phyloP scores from a whole-genome alignment of 306 rosid genomes.

The Quercus mongolica region DNA sequence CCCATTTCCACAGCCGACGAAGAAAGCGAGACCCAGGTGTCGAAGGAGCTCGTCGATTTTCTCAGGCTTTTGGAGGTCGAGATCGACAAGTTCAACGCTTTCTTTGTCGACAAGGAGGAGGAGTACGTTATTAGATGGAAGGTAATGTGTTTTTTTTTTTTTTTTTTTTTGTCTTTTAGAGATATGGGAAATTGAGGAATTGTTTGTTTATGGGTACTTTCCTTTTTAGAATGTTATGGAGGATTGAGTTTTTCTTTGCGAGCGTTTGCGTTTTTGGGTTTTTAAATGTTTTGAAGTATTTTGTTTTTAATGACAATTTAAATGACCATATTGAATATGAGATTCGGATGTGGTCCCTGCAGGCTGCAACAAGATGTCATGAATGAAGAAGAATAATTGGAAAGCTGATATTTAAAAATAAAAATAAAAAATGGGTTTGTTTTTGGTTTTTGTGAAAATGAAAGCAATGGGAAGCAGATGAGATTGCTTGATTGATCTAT shows the following conservation, averaged over 20 bases:
- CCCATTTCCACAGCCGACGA: neutral
- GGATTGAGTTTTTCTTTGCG: too few relatives aligned
- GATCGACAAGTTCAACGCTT: constrained; percentile 68
- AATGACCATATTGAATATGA: too few relatives aligned
- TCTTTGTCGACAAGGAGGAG: constrained; percentile 70
- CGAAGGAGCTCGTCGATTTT: constrained; percentile 55
- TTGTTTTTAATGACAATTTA: too few relatives aligned
- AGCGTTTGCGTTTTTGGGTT: too few relatives aligned
- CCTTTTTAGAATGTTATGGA: too few relatives aligned
- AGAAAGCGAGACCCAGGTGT: constrained; percentile 9
- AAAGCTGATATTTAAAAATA: neutral
- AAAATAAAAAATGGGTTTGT: neutral
- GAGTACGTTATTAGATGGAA: constrained; percentile 63
- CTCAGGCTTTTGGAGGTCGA: constrained; percentile 55
- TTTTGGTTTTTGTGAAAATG: neutral
- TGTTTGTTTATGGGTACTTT: too few relatives aligned
- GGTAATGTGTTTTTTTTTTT: constrained; percentile 23
- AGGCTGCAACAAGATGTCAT: too few relatives aligned
- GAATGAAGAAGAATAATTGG: too few relatives aligned
- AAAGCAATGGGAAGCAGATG: neutral
- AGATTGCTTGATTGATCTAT: neutral
- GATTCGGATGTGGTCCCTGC: too few relatives aligned
- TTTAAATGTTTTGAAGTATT: too few relatives aligned
- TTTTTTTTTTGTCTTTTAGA: neutral
- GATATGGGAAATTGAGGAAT: too few relatives aligned